Conservation (phyloP, 441 rosid species). For the Adansonia rubrostipa region DNA sequence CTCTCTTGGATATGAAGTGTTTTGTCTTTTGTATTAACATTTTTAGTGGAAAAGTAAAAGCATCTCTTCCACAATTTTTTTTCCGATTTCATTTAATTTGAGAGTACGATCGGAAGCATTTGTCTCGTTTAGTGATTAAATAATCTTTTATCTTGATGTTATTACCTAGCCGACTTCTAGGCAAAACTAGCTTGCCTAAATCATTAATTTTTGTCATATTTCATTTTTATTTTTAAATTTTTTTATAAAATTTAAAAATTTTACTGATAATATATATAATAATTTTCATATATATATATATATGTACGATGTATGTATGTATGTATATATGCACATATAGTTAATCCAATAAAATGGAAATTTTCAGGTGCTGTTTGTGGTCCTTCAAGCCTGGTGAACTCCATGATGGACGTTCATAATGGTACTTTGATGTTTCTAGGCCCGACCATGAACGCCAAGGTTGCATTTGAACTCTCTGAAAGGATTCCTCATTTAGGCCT, state of each 20-base stretch:
- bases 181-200: background rate
- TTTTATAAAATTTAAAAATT: too few relatives aligned
- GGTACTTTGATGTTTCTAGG: slow-evolving; percentile 87
- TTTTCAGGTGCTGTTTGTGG: slow-evolving; percentile 91
- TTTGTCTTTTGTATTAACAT: background rate
- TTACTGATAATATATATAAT: too few relatives aligned
- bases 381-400: slow-evolving; percentile 71
- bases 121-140: too few relatives aligned
- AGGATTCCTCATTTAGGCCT: slow-evolving; percentile 82
- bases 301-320: too few relatives aligned
- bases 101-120: too few relatives aligned
- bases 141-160: too few relatives aligned
- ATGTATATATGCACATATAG: too few relatives aligned
- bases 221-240: too few relatives aligned
- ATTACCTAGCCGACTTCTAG: background rate
- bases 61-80: background rate
- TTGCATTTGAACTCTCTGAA: slow-evolving; percentile 83
- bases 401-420: slow-evolving; percentile 93
- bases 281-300: too few relatives aligned
- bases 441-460: slow-evolving; percentile 94
- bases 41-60: slow-evolving; percentile 2
- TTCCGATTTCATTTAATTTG: too few relatives aligned
- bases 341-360: too few relatives aligned
- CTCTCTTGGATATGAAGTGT: background rate
- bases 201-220: background rate